Evolutionary conservation across 2,329 filamentous ascomycete genomes (phyloP).

Genomic region (Dothidotthia symphoricarpi): DNA sequence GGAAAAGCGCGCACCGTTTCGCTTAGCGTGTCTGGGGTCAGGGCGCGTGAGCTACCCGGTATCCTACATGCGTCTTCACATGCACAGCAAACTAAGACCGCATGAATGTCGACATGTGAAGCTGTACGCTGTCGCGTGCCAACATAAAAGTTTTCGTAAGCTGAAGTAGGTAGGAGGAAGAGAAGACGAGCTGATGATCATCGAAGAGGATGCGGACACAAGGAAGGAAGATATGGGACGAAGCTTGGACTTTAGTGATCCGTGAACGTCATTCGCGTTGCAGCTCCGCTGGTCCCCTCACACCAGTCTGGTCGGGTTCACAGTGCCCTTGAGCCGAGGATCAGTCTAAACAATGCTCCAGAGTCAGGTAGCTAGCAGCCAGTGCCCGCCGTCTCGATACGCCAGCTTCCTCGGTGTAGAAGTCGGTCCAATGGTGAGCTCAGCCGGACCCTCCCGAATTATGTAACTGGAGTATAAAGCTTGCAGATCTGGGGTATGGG

Average conservation of each 20-base stretch:
- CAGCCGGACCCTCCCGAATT: constrained; percentile 35
- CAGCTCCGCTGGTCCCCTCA: constrained; percentile 25
- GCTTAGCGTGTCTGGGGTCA: constrained; percentile 6
- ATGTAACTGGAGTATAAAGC: constrained; percentile 15
- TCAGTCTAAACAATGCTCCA: constrained; percentile 11
- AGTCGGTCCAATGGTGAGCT: constrained; percentile 39
- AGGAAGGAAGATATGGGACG: background rate
- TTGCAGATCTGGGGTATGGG: constrained; percentile 20
- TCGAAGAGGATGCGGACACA: background rate
- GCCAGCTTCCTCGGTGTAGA: constrained; percentile 28
- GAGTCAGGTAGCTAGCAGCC: constrained; percentile 4
- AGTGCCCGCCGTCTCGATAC: constrained; percentile 13
- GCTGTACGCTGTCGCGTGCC: constrained; percentile 24
- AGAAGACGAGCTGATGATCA: background rate
- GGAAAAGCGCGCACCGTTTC: background rate
- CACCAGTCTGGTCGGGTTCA: background rate
- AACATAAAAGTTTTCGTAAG: background rate
- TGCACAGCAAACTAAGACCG: constrained; percentile 17
- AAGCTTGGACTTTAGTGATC: background rate
- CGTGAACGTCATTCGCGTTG: background rate
- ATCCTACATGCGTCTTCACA: constrained; percentile 33
- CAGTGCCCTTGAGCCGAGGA: constrained; percentile 38
- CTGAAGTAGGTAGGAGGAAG: background rate
- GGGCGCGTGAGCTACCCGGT: constrained; percentile 8
- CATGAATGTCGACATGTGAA: constrained; percentile 31